These are phyloP conservation scores for Chlorella sp. DNA, from an alignment of 139 green algal species.

Conservation along the genomic window DNA sequence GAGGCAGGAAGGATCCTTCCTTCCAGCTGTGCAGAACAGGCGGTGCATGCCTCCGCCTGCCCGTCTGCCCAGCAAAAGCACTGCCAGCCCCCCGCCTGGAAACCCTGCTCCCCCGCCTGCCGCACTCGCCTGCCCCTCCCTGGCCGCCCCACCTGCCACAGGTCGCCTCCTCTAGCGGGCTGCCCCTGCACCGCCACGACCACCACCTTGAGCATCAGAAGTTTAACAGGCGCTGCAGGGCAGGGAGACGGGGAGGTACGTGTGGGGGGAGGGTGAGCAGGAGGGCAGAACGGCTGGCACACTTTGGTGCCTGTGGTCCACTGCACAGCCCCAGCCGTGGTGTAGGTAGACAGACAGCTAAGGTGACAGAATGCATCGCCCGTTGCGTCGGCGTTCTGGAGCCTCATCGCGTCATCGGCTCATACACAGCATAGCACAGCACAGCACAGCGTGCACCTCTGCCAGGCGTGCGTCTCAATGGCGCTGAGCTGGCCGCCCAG, in stretches of 20 bases:
- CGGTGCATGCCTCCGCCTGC: not conserved
- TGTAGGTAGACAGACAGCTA: too few species aligned
- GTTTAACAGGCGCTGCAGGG: slow-evolving; percentile 25
- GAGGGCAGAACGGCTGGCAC: not conserved
- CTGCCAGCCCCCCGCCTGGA: too few species aligned
- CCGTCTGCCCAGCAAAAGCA: too few species aligned
- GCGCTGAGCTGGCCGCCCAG: slow-evolving; percentile 24
- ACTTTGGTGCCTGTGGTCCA: not conserved
- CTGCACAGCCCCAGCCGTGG: not conserved
- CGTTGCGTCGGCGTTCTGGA: not conserved
- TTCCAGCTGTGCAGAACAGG: not conserved
- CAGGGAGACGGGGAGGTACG: not conserved
- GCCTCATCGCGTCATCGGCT: not conserved
- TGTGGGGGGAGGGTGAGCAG: not conserved
- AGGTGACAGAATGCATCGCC: too few species aligned
- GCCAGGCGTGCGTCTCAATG: slow-evolving; percentile 26
- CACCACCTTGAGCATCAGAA: slow-evolving; percentile 38
- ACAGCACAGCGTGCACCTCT: too few species aligned
- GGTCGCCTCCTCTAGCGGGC: not conserved
- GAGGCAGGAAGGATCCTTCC: too few species aligned
- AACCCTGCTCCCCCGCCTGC: too few species aligned
- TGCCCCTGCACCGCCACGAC: not conserved
- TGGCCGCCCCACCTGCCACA: not conserved
- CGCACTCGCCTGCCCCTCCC: too few species aligned
- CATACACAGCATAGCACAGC: too few species aligned